Evolutionary conservation across 257 asterid genomes (phyloP).

Genomic region (Verbena officinalis): DNA sequence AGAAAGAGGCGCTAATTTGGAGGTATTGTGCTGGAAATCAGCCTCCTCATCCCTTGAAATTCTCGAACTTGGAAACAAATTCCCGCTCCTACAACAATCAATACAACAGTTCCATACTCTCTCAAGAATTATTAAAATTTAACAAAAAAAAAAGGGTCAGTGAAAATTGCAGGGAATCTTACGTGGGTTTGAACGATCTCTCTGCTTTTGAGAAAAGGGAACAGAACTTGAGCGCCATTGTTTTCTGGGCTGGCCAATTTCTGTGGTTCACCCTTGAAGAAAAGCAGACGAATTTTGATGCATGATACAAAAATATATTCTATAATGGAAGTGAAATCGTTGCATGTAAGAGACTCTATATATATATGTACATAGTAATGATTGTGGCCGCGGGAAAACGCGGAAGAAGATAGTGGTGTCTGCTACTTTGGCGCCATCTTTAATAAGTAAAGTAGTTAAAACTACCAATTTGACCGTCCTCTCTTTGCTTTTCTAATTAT

Average conservation of each 20-base stretch:
- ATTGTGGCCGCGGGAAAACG: neutral
- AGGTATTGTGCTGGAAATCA: conserved; percentile 13
- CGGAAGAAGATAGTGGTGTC: neutral
- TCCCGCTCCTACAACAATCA: conserved; percentile 36
- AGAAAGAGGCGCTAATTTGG: conserved; percentile 44
- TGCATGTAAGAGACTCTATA: neutral
- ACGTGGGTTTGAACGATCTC: conserved; percentile 30
- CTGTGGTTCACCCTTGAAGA: conserved; percentile 32
- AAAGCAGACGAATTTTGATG: neutral
- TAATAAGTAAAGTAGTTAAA: neutral
- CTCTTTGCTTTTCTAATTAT: neutral
- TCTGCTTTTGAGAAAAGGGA: conserved; percentile 38
- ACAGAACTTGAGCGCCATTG: conserved; percentile 46
- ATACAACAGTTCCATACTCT: conserved; percentile 19
- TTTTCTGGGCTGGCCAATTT: conserved; percentile 30
- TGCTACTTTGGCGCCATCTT: neutral
- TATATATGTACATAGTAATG: neutral
- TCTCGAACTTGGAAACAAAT: neutral
- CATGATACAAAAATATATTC: neutral
- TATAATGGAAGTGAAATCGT: neutral
- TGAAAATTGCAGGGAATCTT: neutral
- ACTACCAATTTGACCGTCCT: neutral
- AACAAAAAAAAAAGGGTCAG: neutral
- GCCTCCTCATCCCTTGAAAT: conserved; percentile 41
- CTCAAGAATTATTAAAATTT: neutral